Percentiles rank a stretch among this genome's conserved stretches.
phyloP scores from a whole-genome alignment of 805 yeast genomes.

The Spencermartinsiella europaea region DNA sequence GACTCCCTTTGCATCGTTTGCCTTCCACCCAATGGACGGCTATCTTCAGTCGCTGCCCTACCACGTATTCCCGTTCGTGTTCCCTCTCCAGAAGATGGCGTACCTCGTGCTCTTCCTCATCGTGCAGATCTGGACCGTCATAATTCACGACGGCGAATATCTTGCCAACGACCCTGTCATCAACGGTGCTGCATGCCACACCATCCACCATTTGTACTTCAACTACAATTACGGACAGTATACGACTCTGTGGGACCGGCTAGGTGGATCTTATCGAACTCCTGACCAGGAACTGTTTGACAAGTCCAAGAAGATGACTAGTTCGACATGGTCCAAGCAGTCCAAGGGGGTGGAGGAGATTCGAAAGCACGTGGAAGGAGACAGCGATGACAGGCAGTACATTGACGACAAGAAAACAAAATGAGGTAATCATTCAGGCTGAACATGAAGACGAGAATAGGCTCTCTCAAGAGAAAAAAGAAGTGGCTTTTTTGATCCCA shows the following conservation, averaged over 20 bases:
- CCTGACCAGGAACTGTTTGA: conserved; percentile 87
- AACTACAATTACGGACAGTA: conserved; percentile 98
- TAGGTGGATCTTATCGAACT: conserved; percentile 87
- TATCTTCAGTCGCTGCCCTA: conserved; percentile 90
- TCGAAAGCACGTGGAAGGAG: conserved; percentile 76
- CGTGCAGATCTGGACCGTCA: conserved; percentile 96
- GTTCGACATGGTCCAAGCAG: conserved; percentile 65
- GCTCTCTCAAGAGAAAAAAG: background rate
- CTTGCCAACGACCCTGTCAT: conserved; percentile 88
- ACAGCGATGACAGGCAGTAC: conserved; percentile 65
- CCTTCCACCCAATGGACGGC: conserved; percentile 98
- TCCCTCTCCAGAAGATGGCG: conserved; percentile 86
- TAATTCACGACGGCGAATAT: conserved; percentile 98
- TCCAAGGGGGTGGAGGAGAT: conserved; percentile 69
- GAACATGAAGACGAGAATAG: background rate
- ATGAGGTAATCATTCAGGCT: too few relatives aligned
- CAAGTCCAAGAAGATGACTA: conserved; percentile 50
- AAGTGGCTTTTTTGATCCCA: too few relatives aligned
- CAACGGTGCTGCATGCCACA: conserved; percentile 98
- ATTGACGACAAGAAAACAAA: conserved; percentile 26
- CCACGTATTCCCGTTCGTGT: conserved; percentile 83
- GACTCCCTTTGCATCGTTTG: conserved; percentile 97
- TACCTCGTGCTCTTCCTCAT: conserved; percentile 79
- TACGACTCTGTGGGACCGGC: conserved; percentile 96
- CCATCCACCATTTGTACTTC: conserved; percentile 93